Evolutionary conservation across 2,329 filamentous ascomycete genomes (phyloP).

Genomic region (Venturiaceae sp.): DNA sequence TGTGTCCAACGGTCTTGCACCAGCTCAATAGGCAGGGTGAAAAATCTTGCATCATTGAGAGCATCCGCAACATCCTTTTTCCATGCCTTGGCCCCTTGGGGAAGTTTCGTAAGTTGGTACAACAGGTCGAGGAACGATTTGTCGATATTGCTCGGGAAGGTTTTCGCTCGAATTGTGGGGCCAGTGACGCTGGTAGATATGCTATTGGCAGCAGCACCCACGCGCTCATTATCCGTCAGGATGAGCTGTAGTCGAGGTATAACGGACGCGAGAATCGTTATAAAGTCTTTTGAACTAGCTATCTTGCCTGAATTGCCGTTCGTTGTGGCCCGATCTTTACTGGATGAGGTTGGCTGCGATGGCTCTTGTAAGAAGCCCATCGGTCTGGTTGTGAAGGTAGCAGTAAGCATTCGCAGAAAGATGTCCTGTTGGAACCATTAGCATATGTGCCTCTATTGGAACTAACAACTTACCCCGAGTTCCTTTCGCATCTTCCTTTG

Average conservation of each 20-base stretch:
- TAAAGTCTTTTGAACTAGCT: slow-evolving; percentile 44
- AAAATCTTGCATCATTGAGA: slow-evolving; percentile 84
- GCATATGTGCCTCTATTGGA: background rate
- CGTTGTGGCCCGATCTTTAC: slow-evolving; percentile 15
- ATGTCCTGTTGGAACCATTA: slow-evolving; percentile 54
- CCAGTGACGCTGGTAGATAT: slow-evolving; percentile 78
- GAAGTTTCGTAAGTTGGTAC: slow-evolving; percentile 65
- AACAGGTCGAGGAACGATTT: slow-evolving; percentile 62
- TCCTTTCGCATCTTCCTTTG: slow-evolving; percentile 87
- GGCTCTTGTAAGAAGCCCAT: slow-evolving; percentile 58
- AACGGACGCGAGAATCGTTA: slow-evolving; percentile 68
- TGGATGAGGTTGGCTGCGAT: slow-evolving; percentile 21
- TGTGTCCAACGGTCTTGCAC: slow-evolving; percentile 71
- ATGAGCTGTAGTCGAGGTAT: slow-evolving; percentile 75
- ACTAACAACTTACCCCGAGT: slow-evolving; percentile 55
- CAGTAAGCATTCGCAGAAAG: slow-evolving; percentile 76
- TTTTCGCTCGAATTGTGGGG: slow-evolving; percentile 72
- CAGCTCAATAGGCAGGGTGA: slow-evolving; percentile 56
- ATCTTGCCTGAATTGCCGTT: slow-evolving; percentile 26
- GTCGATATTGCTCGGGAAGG: slow-evolving; percentile 78
- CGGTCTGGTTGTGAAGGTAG: slow-evolving; percentile 87
- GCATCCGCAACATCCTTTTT: slow-evolving; percentile 87
- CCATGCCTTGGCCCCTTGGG: slow-evolving; percentile 79
- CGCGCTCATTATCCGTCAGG: slow-evolving; percentile 75
- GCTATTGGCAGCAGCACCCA: slow-evolving; percentile 64